Percentiles rank a stretch among this genome's conserved stretches.
These are phyloP conservation scores for Pontederia crassipes DNA, from an alignment of 176 grass and related monocot species.

Conservation along the genomic window DNA sequence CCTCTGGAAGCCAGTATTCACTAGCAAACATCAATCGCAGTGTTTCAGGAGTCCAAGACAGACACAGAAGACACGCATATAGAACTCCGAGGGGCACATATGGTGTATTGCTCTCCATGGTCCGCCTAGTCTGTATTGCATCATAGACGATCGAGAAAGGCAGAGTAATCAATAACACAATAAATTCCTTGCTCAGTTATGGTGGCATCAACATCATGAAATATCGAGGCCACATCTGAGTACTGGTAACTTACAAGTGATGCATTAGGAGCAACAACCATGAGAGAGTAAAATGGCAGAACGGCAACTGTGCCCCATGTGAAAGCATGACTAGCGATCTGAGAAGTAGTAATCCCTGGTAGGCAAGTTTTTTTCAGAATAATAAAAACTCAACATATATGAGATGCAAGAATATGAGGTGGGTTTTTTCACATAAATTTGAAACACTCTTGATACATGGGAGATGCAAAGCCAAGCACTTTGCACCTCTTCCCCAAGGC, in stretches of 20 bases:
- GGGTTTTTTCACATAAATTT: too few relatives aligned
- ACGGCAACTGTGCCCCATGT: slow-evolving; percentile 79
- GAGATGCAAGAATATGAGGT: not conserved
- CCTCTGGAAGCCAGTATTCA: slow-evolving; percentile 98
- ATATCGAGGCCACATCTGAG: not conserved
- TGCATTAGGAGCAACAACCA: slow-evolving; percentile 89
- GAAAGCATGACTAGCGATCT: slow-evolving; percentile 83
- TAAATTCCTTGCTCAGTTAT: too few relatives aligned
- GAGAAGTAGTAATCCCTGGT: slow-evolving; percentile 56
- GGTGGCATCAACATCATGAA: too few relatives aligned
- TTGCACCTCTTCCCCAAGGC: too few relatives aligned
- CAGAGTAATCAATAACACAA: too few relatives aligned
- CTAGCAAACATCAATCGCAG: slow-evolving; percentile 75
- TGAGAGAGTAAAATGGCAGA: slow-evolving; percentile 94
- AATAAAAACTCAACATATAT: not conserved
- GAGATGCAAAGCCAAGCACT: too few relatives aligned
- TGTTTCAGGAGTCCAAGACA: slow-evolving; percentile 92
- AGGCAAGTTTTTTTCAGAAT: not conserved
- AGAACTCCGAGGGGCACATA: slow-evolving; percentile 63
- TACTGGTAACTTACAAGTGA: slow-evolving; percentile 38
- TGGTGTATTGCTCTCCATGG: slow-evolving; percentile 69
- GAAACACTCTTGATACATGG: too few relatives aligned
- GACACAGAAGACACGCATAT: slow-evolving; percentile 77
- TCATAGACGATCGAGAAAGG: not conserved
- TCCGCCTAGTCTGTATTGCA: slow-evolving; percentile 48